Evolutionary conservation across 2,329 filamentous ascomycete species (phyloP).

Genomic region (Cladosporium colombiae): DNA sequence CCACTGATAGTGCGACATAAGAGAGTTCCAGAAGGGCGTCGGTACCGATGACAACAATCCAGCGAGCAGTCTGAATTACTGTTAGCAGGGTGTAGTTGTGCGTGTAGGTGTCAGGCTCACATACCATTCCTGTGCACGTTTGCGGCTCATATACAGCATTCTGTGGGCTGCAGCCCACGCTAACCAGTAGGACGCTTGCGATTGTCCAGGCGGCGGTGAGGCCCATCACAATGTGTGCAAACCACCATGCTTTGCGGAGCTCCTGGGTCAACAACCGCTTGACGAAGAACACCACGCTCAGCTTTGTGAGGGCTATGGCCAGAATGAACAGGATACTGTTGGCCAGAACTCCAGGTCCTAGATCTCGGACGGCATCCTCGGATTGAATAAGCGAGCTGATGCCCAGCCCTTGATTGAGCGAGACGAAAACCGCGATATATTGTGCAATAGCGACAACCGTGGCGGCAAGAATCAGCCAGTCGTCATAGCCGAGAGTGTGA

Average conservation of each 20-base stretch:
- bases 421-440: conserved; percentile 29
- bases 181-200: conserved; percentile 29
- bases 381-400: conserved; percentile 25
- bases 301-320: conserved; percentile 32
- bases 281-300: conserved; percentile 35
- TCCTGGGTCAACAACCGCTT: conserved; percentile 35
- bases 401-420: conserved; percentile 25
- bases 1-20: conserved; percentile 28
- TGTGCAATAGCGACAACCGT: conserved; percentile 29
- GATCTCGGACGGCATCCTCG: conserved; percentile 14
- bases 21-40: conserved; percentile 33
- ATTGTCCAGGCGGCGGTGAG: conserved; percentile 31
- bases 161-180: conserved; percentile 25
- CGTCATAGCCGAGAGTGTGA: conserved; percentile 32
- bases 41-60: conserved; percentile 31
- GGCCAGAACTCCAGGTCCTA: conserved; percentile 29
- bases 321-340: conserved; percentile 33
- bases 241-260: conserved; percentile 25
- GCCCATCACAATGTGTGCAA: conserved; percentile 22
- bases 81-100: not conserved
- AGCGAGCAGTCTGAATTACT: conserved; percentile 26
- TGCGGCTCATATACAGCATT: conserved; percentile 23
- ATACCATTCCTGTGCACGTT: conserved; percentile 27
- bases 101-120: not conserved
- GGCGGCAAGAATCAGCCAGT: conserved; percentile 31